Base-by-base conservation (phyloP, 2,329 filamentous ascomycete genomes). In the Cadophora malorum region DNA sequence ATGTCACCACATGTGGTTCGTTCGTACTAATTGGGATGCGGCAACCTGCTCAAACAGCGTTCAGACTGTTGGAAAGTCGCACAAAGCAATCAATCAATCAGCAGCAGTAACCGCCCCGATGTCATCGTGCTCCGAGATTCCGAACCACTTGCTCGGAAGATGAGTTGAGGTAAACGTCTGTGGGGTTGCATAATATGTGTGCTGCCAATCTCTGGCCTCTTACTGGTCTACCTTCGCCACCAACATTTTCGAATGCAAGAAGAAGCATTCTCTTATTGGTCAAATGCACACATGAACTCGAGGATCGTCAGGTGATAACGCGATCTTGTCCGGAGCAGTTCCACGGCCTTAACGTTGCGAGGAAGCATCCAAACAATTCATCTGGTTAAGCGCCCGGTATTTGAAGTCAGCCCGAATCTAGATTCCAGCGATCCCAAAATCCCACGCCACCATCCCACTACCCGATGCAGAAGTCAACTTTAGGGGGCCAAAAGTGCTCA, bases 371-470 rank as follows among this genome's bases (percentile, higher is more conserved):
- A 64, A 56, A n/a, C 62, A 19, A 9, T 9, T 31, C 10, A 33
- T 12, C 3, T 12, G n/a, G 12, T 45, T 64, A 64, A n/a, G 62
- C 62, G 62, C 62, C 61, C 50, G 19, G 49, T 56, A 47, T 50
- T 21, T 16, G 41, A 31, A 38, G 28, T 10, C 4, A 62, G 28
- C 12, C 59, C 14, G 41, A 14, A 62, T 49, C 25, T 31, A 41
- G 38, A 62, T n/a, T 19, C 41, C 59, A 50, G 16, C 25, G 41
- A 62, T 49, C 23, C 59, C 25, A 62, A 28, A 62, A 45, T 14
- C 19, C 41, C 3, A 49, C 59, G 28, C 59, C 59, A 62, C 59
- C 23, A 49, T 62, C 59, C 59, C 59, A 62, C 59, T 14, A 49
- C 49, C 59, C 38, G 41, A 62, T 62, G 7, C 45, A 49, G 45